phyloP scores from a whole-genome alignment of 2,329 filamentous ascomycete genomes.

The Beauveria brongniartii region DNA sequence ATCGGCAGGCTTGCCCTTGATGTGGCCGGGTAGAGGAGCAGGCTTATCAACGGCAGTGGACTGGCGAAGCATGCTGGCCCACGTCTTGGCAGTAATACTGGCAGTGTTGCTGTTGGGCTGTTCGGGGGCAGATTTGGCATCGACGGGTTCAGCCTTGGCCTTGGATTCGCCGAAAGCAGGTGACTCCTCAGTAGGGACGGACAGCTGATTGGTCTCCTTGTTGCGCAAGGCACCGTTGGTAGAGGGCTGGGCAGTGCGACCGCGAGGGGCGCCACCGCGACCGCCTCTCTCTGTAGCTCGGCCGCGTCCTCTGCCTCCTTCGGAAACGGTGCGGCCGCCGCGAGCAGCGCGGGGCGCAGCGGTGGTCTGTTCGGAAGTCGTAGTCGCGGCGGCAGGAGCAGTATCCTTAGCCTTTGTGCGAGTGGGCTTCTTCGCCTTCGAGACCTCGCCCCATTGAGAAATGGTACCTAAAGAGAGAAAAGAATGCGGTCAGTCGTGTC shows the following conservation, averaged over 20 bases:
- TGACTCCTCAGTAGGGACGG: slow-evolving; percentile 64
- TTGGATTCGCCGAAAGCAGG: slow-evolving; percentile 38
- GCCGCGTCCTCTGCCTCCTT: slow-evolving; percentile 54
- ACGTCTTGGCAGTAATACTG: slow-evolving; percentile 44
- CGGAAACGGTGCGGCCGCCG: slow-evolving; percentile 53
- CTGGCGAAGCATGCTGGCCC: slow-evolving; percentile 68
- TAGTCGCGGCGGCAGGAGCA: slow-evolving; percentile 35
- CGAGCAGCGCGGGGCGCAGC: slow-evolving; percentile 43
- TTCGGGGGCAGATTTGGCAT: slow-evolving; percentile 28
- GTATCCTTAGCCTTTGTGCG: slow-evolving; percentile 60
- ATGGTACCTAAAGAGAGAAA: slow-evolving; percentile 52
- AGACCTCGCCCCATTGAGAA: slow-evolving; percentile 78
- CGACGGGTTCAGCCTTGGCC: slow-evolving; percentile 21
- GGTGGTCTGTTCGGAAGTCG: slow-evolving; percentile 34
- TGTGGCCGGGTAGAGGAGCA: slow-evolving; percentile 42
- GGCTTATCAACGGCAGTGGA: slow-evolving; percentile 47
- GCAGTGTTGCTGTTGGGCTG: slow-evolving; percentile 28
- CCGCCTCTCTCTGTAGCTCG: slow-evolving; percentile 56
- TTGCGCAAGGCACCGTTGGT: slow-evolving; percentile 54
- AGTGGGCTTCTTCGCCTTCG: slow-evolving; percentile 59
- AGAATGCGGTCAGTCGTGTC: slow-evolving; percentile 20
- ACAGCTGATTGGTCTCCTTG: slow-evolving; percentile 49
- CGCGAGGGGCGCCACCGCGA: slow-evolving; percentile 47
- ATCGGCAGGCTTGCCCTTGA: slow-evolving; percentile 31
- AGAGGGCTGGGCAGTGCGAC: slow-evolving; percentile 48